Conservation (phyloP, 331 rosid species). For the Spiraea crenata region DNA sequence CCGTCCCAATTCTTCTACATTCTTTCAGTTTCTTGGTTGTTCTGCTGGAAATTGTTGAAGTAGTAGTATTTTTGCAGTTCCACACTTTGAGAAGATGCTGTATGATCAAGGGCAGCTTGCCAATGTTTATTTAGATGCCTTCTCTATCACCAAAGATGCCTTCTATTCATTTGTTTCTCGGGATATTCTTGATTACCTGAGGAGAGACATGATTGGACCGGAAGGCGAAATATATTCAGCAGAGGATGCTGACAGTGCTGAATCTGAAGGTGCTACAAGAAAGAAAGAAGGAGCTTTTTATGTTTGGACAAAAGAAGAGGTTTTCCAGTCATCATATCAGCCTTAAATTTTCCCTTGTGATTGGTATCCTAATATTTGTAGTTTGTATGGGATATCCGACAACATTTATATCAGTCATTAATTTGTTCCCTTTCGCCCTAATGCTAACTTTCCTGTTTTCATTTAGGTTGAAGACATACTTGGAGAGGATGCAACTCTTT, state of each 20-base stretch:
- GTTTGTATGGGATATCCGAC: neutral
- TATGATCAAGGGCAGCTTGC: slow-evolving; percentile 95
- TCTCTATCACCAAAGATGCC: slow-evolving; percentile 70
- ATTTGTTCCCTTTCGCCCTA: neutral
- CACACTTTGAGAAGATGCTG: slow-evolving; percentile 99
- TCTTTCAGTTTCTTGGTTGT: slow-evolving; percentile 13
- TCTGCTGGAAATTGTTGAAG: slow-evolving; percentile 23
- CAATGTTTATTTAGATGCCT: slow-evolving; percentile 74
- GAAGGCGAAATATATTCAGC: slow-evolving; percentile 96
- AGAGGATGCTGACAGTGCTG: slow-evolving; percentile 99
- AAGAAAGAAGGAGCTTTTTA: slow-evolving; percentile 94
- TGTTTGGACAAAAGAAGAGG: slow-evolving; percentile 86
- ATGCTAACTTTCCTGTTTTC: slow-evolving; percentile 11
- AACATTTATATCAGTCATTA: neutral
- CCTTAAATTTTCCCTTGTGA: neutral
- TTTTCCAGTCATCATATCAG: slow-evolving; percentile 12
- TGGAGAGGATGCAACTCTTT: slow-evolving; percentile 78
- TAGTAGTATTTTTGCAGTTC: slow-evolving; percentile 59
- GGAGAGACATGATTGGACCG: slow-evolving; percentile 92
- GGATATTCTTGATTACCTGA: slow-evolving; percentile 84
- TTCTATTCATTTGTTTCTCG: slow-evolving; percentile 66
- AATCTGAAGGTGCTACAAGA: slow-evolving; percentile 59
- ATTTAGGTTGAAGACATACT: slow-evolving; percentile 72
- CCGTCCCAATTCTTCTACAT: neutral
- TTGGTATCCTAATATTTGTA: neutral